Evolutionary conservation across 495 filamentous ascomycete genomes (phyloP).

Genomic region (Sporormia fimetaria): DNA sequence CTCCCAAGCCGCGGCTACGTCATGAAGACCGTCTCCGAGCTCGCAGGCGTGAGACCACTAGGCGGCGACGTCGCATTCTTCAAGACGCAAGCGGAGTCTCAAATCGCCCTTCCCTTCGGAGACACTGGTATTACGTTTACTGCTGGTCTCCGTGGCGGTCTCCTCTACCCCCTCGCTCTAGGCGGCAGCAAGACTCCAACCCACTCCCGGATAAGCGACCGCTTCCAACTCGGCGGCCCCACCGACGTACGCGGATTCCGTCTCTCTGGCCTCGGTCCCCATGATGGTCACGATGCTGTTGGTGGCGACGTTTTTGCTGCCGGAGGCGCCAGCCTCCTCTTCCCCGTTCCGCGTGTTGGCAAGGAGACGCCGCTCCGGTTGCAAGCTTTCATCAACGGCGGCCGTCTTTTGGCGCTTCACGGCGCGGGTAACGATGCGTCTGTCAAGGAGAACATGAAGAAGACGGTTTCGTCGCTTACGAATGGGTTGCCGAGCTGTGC

Average conservation of each 20-base stretch:
- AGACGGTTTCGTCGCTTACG: constrained; percentile 50
- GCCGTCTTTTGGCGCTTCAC: constrained; percentile 66
- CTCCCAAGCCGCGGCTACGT: constrained; percentile 75
- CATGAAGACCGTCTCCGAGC: constrained; percentile 60
- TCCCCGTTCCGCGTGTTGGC: constrained; percentile 71
- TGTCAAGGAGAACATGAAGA: constrained; percentile 41
- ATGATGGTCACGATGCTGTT: constrained; percentile 70
- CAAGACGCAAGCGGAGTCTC: constrained; percentile 74
- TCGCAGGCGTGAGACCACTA: constrained; percentile 77
- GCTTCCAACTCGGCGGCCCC: constrained; percentile 87
- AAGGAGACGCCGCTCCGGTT: constrained; percentile 72
- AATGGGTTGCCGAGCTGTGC: constrained; percentile 74
- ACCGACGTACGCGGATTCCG: constrained; percentile 92
- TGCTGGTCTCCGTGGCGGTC: constrained; percentile 49
- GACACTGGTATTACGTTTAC: constrained; percentile 65
- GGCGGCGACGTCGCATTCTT: constrained; percentile 83
- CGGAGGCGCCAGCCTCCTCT: constrained; percentile 66
- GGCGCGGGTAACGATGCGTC: constrained; percentile 41
- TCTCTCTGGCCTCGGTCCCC: constrained; percentile 74
- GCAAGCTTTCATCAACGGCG: constrained; percentile 85
- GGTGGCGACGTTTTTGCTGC: constrained; percentile 89
- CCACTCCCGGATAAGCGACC: constrained; percentile 78
- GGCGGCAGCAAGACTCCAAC: constrained; percentile 40
- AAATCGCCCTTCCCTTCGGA: constrained; percentile 59
- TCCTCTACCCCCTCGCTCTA: constrained; percentile 52